Base-by-base conservation (phyloP, 2,329 filamentous ascomycete species). In the Xylariaceae sp. region DNA sequence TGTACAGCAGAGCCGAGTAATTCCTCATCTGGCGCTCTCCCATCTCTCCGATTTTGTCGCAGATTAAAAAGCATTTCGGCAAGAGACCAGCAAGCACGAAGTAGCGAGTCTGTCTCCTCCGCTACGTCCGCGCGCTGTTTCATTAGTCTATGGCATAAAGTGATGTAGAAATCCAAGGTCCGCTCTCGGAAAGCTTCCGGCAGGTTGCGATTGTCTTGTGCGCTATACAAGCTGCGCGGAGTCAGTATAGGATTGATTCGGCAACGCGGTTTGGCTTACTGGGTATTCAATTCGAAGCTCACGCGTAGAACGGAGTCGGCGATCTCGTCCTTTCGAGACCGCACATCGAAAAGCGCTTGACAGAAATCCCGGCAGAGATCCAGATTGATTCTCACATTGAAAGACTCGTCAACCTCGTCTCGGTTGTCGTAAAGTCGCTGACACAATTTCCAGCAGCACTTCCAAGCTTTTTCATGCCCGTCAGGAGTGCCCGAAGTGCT, bases 221-320 rank as follows among this genome's bases (percentile, higher is more conserved):
- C 91, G 64, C 92, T 96, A 71, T 92, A 96, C 2, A 97, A 77
- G 67, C 80, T 83, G 48, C 31, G 17, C 2, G 1, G 15, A 14
- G 53, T 57, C 42, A 53, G 22, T 42, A 22, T n/a, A 18, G 11
- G 19, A 17, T 11, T 12, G 40, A 36, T 11, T 27, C 18, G 12
- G 14, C 11, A n/a, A 41, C 4, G 7, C 2, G 22, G 6, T 30
- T 17, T 6, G 9, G 66, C 79, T 65, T 63, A 83, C 80, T 97
- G 91, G 61, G 95, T 96, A 70, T 95, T 96, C 19, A 96, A 76
- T 70, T 96, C 92, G 65, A 96, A 96, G 71, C 89, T 96, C 57
- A 96, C 91, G 42, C 92, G 80, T 42, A 97, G 71, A 12, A 96
- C 86, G 0, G 91, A 95, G 67, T 97, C 92, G 0, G 87, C 81